Percentiles rank a stretch among this genome's conserved stretches.
phyloP scores from a whole-genome alignment of 345 rosid genomes.

The Acer campestre region DNA sequence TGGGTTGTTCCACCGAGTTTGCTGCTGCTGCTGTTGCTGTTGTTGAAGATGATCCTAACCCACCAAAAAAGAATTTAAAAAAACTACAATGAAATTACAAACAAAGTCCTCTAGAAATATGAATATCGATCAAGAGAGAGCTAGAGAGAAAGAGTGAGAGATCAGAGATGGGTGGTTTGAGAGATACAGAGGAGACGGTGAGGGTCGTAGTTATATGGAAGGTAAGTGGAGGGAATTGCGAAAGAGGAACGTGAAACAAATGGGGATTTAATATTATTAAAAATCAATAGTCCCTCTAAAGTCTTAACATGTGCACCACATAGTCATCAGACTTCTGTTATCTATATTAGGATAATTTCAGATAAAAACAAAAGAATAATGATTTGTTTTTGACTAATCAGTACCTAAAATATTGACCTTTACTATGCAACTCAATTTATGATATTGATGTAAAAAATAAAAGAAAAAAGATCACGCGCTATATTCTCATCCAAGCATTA shows the following conservation, averaged over 20 bases:
- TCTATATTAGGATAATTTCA: too few species aligned
- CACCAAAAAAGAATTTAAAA: not conserved
- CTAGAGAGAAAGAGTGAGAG: not conserved
- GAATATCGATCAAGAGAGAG: not conserved
- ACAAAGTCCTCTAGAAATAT: not conserved
- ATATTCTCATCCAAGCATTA: too few species aligned
- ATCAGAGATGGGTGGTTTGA: slow-evolving; percentile 8
- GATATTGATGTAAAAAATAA: too few species aligned
- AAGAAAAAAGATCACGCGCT: too few species aligned
- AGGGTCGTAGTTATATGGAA: slow-evolving; percentile 29
- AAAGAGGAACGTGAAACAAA: slow-evolving; percentile 45
- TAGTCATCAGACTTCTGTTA: too few species aligned
- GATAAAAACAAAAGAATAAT: too few species aligned
- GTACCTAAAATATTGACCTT: too few species aligned
- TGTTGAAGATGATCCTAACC: not conserved
- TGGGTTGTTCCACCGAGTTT: slow-evolving; percentile 4
- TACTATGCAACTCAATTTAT: too few species aligned
- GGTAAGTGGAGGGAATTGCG: slow-evolving; percentile 18
- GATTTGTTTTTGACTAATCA: too few species aligned
- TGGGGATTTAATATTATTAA: slow-evolving; percentile 4
- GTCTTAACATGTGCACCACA: too few species aligned
- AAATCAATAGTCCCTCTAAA: too few species aligned
- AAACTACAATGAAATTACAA: not conserved
- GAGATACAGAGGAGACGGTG: not conserved
- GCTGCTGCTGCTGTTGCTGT: not conserved